Conservation (phyloP, 2,329 filamentous ascomycete genomes). For the Mollisiaceae sp. region DNA sequence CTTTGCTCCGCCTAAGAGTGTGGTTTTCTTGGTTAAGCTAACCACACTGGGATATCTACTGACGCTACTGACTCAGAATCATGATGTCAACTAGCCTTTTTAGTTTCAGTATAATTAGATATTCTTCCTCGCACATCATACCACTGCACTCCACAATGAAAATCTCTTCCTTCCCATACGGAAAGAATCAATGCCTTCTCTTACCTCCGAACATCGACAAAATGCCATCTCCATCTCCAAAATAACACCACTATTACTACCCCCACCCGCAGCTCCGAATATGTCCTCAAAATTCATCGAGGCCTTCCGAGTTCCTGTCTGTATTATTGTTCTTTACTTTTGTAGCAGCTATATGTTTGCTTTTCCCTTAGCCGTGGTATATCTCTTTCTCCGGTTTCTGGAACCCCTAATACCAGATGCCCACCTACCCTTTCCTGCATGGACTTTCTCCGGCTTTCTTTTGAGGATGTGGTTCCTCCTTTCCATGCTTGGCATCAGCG, state of each 20-base stretch:
- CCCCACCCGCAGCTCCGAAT: constrained; percentile 18
- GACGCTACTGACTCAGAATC: too few relatives aligned
- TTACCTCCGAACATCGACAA: constrained; percentile 16
- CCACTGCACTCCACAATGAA: too few relatives aligned
- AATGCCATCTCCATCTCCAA: constrained; percentile 8
- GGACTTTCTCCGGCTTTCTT: constrained; percentile 14
- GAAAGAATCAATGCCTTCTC: constrained; percentile 14
- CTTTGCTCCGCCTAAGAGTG: too few relatives aligned
- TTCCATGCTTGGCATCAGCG: constrained; percentile 20
- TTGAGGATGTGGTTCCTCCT: constrained; percentile 18
- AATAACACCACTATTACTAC: constrained; percentile 12
- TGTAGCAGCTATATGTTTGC: constrained; percentile 20
- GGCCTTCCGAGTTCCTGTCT: constrained; percentile 16
- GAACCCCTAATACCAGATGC: constrained; percentile 18
- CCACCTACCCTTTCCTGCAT: constrained; percentile 18
- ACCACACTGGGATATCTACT: too few relatives aligned
- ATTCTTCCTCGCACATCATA: too few relatives aligned
- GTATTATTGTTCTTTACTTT: constrained; percentile 18
- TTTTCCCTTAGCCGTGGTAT: constrained; percentile 13
- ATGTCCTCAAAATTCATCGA: constrained; percentile 23
- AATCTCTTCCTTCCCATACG: neutral
- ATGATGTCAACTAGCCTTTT: too few relatives aligned
- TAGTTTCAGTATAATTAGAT: too few relatives aligned
- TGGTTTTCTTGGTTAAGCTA: too few relatives aligned
- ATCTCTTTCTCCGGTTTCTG: constrained; percentile 18